phyloP scores from a whole-genome alignment of 2,329 filamentous ascomycete genomes.

The Zymoseptoria pseudotritici region DNA sequence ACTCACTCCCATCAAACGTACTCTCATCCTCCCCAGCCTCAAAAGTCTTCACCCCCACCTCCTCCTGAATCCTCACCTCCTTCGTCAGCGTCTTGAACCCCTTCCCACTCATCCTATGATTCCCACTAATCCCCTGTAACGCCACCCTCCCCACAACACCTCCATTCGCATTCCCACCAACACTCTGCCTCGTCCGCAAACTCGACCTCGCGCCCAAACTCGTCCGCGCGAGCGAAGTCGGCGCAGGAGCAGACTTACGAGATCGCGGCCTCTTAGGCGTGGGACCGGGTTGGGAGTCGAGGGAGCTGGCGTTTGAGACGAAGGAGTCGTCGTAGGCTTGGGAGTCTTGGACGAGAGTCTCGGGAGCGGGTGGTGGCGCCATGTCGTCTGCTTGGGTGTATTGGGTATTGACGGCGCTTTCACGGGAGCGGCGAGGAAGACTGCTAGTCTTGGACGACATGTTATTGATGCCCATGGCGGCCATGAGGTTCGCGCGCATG shows the following conservation, averaged over 20 bases:
- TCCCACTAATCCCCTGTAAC: conserved; percentile 20
- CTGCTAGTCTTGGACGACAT: conserved; percentile 1
- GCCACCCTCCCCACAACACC: conserved; percentile 16
- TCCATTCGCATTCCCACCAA: conserved; percentile 11
- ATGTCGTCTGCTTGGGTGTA: conserved; percentile 8
- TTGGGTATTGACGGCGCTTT: conserved; percentile 2
- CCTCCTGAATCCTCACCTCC: conserved; percentile 2
- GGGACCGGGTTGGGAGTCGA: conserved; percentile 23
- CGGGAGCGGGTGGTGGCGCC: conserved; percentile 11
- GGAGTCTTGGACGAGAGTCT: conserved; percentile 10
- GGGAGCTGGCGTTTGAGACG: conserved; percentile 25
- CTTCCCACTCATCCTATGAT: conserved; percentile 16
- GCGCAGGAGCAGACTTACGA: conserved; percentile 18
- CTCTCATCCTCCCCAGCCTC: conserved; percentile 23
- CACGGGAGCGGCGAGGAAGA: conserved; percentile 17
- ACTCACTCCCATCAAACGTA: conserved; percentile 33
- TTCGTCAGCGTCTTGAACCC: conserved; percentile 18
- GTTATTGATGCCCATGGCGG: conserved; percentile 29
- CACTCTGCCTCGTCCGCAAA: conserved; percentile 21
- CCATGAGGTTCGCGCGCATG: conserved; percentile 32
- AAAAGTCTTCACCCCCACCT: not conserved
- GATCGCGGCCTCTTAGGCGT: conserved; percentile 38
- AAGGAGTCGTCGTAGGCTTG: conserved; percentile 17
- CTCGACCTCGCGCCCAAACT: conserved; percentile 15
- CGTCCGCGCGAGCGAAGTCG: conserved; percentile 21